Conservation (phyloP, 2,329 filamentous ascomycete genomes). For the Fusarium sp. region DNA sequence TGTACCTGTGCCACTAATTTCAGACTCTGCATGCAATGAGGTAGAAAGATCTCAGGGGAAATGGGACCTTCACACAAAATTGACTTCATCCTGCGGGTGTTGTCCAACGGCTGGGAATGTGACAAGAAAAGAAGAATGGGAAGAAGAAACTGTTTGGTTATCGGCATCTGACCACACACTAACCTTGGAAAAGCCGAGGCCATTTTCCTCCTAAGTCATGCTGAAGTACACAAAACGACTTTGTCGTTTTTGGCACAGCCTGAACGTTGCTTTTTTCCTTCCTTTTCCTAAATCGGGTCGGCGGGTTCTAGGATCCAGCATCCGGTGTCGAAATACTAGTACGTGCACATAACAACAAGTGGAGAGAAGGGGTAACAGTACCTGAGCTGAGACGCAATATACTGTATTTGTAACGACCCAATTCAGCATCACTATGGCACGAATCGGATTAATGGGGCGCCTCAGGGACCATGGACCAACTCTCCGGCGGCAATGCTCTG, state of each 20-base stretch:
- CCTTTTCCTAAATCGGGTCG: slow-evolving; percentile 15
- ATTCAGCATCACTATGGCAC: slow-evolving; percentile 17
- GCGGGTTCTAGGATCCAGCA: slow-evolving; percentile 16
- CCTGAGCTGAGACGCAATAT: slow-evolving; percentile 20
- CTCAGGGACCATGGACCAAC: slow-evolving; percentile 9
- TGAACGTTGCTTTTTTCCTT: slow-evolving; percentile 28
- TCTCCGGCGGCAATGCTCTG: slow-evolving; percentile 2
- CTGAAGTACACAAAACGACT: slow-evolving; percentile 8
- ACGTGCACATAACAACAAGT: slow-evolving; percentile 19
- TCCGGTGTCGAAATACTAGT: slow-evolving; percentile 7
- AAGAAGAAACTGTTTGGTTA: slow-evolving; percentile 4
- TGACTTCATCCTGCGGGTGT: slow-evolving; percentile 2
- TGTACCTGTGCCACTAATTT: slow-evolving; percentile 25
- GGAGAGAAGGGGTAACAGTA: slow-evolving; percentile 42
- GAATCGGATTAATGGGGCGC: slow-evolving; percentile 9
- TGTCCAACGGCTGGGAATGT: neutral
- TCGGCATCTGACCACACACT: slow-evolving; percentile 2
- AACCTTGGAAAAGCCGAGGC: slow-evolving; percentile 1
- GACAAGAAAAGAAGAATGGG: slow-evolving; percentile 10
- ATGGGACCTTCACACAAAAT: neutral
- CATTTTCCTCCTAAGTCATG: neutral
- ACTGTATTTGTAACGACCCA: slow-evolving; percentile 34
- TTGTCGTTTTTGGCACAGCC: slow-evolving; percentile 10
- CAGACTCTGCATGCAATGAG: slow-evolving; percentile 6
- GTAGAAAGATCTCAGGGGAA: slow-evolving; percentile 1